Base-by-base conservation (phyloP, 768 basidiomycete species). In the Lactifluus piperatus region DNA sequence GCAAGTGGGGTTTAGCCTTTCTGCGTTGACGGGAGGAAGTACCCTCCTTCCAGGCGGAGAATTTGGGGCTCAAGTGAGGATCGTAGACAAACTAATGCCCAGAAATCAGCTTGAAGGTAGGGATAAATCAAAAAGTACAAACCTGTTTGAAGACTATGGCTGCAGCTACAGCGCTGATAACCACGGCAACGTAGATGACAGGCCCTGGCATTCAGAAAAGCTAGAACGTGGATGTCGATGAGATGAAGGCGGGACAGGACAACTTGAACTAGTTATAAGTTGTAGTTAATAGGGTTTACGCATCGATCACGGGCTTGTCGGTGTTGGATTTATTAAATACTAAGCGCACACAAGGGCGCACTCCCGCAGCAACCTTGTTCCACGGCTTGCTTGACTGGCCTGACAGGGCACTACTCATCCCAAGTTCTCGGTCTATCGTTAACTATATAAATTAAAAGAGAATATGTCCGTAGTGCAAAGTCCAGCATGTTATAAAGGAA, bases 61-160 rank as follows among this genome's bases (percentile, higher is more conserved):
- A 2, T 30, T 7, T 60, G 5, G 64, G 64, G 53, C 62, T 54
- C 14, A 65, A 29, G 51, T 65, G 62, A 22, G 62, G 62, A 26
- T 65, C 64, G 9, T 60, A 65, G 16, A 65, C 37, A 34, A 65
- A 53, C 64, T 65, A 36, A 47, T 32, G 16, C 18, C 18, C 13
- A 9, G 24, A 26, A 9, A 32, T 62, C 27, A 61, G 51, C n/a
- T 2, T 14, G 13, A 8, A 14, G 32, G 45, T 16, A 26, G 26
- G 16, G 22, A 34, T 24, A 18, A 22, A 13, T 4, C n/a, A 13
- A 11, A 27, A 16, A 27, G 37, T 13, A 57, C 60, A 29, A 27
- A 64, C 64, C 54, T 63, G 51, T 46, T 65, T 65, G 39, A 65
- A 55, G 46, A 46, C 64, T 24, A 50, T 27, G n/a, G 48, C 62